A percentile compares a stretch with the other conserved stretches of the same genome.
These are phyloP conservation scores for Chytriomyces hyalinus DNA, from an alignment of 192 early-diverging fungal genomes.

Conservation along the genomic window DNA sequence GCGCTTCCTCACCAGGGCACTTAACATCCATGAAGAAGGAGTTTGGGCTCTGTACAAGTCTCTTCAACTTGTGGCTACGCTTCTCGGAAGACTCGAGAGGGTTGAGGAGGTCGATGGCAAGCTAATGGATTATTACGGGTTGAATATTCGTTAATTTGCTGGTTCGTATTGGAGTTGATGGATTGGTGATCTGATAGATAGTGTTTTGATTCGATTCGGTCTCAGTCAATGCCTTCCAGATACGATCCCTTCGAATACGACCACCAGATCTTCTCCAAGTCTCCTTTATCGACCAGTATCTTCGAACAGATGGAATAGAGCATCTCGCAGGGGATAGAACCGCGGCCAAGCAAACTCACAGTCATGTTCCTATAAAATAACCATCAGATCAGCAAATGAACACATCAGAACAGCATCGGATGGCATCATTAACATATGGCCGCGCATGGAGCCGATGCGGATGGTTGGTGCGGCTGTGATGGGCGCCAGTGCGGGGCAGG, in stretches of 20 bases:
- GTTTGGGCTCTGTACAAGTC: constrained; percentile 94
- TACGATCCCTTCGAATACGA: too few species aligned
- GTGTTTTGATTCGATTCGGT: background rate
- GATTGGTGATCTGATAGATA: background rate
- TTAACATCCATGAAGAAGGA: constrained; percentile 99
- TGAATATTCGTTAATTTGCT: constrained; percentile 1
- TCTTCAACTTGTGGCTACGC: constrained; percentile 93
- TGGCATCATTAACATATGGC: background rate
- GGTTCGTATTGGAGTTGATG: background rate
- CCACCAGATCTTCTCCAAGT: too few species aligned
- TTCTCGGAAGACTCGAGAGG: constrained; percentile 78
- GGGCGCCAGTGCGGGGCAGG: background rate
- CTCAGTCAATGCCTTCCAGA: background rate
- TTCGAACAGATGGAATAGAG: background rate
- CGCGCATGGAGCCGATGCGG: background rate
- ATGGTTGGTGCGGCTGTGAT: background rate
- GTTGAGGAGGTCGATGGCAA: constrained; percentile 95
- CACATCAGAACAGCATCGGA: background rate
- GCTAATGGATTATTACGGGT: constrained; percentile 44
- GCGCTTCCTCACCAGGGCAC: constrained; percentile 71
- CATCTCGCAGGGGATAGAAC: background rate
- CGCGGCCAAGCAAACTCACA: background rate
- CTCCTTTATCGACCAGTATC: too few species aligned
- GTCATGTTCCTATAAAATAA: background rate
- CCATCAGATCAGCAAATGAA: too few species aligned